Percentiles rank a stretch among this genome's conserved stretches.
Evolutionary conservation across 2,329 filamentous ascomycete genomes (phyloP).

Genomic region (Metarhizium anisopliae): DNA sequence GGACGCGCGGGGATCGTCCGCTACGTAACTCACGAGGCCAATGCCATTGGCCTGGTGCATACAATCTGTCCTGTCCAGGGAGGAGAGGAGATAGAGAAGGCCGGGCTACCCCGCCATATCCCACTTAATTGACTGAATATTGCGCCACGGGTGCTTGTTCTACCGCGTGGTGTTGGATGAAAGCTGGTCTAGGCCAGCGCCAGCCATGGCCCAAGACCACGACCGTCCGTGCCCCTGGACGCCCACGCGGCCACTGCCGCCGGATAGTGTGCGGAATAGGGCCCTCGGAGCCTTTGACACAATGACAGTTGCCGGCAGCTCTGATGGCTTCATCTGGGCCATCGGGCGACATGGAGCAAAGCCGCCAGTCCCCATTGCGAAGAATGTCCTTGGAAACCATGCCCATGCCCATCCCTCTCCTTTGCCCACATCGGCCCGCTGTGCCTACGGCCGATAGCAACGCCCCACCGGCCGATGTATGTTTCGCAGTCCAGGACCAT

Average conservation of each 20-base stretch:
- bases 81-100: neutral
- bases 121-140: neutral
- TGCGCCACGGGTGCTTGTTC: neutral
- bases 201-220: neutral
- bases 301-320: neutral
- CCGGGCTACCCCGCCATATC: slow-evolving; percentile 2
- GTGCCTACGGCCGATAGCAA: slow-evolving; percentile 1
- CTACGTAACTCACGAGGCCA: neutral
- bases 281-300: neutral
- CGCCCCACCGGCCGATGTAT: neutral
- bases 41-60: neutral
- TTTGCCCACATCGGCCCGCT: slow-evolving; percentile 4
- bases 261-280: neutral
- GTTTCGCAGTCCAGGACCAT: neutral
- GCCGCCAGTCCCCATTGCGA: neutral
- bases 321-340: neutral
- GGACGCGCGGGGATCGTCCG: neutral
- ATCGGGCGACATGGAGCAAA: neutral
- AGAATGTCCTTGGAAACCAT: neutral
- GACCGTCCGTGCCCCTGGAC: neutral
- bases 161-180: neutral
- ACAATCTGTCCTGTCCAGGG: neutral
- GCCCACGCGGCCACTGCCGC: slow-evolving; percentile 2
- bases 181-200: neutral
- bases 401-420: neutral